Percentiles rank a stretch among this genome's conserved stretches.
phyloP scores from a whole-genome alignment of 2,329 filamentous ascomycete species.

The Emydomyces testavorans region DNA sequence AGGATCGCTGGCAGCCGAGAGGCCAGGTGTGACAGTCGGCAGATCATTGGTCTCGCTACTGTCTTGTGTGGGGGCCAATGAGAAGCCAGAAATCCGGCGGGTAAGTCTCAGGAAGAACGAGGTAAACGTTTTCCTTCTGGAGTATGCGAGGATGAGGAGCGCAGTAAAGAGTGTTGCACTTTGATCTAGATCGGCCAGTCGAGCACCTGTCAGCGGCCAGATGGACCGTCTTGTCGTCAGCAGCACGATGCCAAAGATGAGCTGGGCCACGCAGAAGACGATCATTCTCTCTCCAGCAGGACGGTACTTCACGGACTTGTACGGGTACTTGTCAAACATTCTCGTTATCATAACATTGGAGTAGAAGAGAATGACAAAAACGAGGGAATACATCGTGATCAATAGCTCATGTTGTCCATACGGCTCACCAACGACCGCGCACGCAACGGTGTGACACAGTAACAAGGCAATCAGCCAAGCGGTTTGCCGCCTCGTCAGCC shows the following conservation, averaged over 20 bases:
- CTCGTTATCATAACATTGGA: not conserved
- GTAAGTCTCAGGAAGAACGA: not conserved
- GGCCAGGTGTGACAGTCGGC: no score
- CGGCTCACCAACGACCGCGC: not conserved
- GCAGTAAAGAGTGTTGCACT: not conserved
- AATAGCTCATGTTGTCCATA: not conserved
- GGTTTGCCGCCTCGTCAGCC: not conserved
- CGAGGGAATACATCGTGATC: not conserved
- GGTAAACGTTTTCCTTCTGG: not conserved
- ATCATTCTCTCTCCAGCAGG: not conserved
- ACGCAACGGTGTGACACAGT: conserved; percentile 1
- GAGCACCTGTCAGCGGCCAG: not conserved
- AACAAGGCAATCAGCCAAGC: not conserved
- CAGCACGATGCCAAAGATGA: not conserved
- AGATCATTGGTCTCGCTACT: no score
- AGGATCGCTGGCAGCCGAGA: no score
- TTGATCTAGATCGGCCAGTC: not conserved
- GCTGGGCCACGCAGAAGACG: not conserved
- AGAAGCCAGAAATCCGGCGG: not conserved
- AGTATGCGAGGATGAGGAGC: not conserved
- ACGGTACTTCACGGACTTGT: not conserved
- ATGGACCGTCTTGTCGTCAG: not conserved
- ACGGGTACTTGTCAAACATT: not conserved
- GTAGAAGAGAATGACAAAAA: no score
- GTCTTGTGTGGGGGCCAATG: not conserved